Conservation (phyloP, 139 green algal species). For the Parachlorella kessleri region DNA sequence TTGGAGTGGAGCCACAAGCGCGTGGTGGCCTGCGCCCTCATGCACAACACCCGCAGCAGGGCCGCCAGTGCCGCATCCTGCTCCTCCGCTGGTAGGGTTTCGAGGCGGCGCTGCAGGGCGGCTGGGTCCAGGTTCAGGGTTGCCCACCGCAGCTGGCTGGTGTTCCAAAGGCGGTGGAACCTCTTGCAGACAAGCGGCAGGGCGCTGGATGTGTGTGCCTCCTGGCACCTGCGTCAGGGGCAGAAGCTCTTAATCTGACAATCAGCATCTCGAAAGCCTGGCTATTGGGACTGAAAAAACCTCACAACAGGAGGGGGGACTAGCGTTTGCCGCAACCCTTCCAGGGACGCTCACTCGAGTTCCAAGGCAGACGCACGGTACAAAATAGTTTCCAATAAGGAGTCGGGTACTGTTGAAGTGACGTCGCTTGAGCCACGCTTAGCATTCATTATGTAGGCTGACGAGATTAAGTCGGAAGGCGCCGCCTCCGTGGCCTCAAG, state of each 20-base stretch:
- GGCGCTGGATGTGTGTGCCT: too few species aligned
- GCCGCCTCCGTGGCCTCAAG: too few species aligned
- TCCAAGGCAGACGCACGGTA: not conserved
- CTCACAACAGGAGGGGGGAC: too few species aligned
- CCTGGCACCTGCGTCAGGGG: too few species aligned
- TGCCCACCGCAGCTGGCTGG: not conserved
- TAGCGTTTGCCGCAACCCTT: too few species aligned
- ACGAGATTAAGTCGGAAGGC: too few species aligned
- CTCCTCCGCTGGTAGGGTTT: not conserved
- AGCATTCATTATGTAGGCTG: too few species aligned
- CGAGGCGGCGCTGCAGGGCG: not conserved
- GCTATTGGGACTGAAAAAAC: too few species aligned
- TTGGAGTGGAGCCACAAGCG: not conserved
- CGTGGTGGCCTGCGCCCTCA: not conserved
- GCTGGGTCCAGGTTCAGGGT: conserved; percentile 9
- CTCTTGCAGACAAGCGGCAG: conserved; percentile 4
- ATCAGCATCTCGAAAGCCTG: too few species aligned
- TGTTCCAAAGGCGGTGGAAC: conserved; percentile 11
- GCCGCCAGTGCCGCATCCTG: not conserved
- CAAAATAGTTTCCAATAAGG: not conserved
- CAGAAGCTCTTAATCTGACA: too few species aligned
- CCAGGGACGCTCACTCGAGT: not conserved
- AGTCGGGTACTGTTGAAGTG: not conserved
- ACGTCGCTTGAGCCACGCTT: too few species aligned
- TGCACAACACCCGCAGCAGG: not conserved